These are phyloP conservation scores for Coemansia sp. DNA, from an alignment of 192 early-diverging fungal genomes.

Conservation along the genomic window DNA sequence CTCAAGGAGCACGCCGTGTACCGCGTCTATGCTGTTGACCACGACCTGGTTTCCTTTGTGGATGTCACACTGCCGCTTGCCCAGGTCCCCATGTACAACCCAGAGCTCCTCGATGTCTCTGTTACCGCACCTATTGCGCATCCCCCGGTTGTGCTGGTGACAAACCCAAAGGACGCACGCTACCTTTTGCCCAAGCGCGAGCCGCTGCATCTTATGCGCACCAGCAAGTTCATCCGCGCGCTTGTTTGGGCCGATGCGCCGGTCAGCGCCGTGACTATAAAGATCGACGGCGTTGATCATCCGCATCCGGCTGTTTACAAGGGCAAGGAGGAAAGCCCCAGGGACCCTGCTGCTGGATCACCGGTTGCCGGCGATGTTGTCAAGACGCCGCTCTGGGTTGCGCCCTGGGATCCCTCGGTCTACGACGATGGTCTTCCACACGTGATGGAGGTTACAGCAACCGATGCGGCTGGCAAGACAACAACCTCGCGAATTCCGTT, in stretches of 20 bases:
- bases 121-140: slow-evolving; percentile 45
- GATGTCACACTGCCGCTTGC: slow-evolving; percentile 69
- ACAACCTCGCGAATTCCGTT: slow-evolving; percentile 60
- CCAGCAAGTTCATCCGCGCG: slow-evolving; percentile 72
- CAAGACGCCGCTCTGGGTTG: slow-evolving; percentile 67
- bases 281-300: slow-evolving; percentile 57
- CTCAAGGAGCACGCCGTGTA: slow-evolving; percentile 89
- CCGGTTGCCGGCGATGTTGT: slow-evolving; percentile 30
- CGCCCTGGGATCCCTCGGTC: slow-evolving; percentile 66
- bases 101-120: slow-evolving; percentile 21
- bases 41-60: slow-evolving; percentile 81
- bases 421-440: slow-evolving; percentile 73
- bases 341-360: not conserved
- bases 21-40: slow-evolving; percentile 80
- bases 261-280: slow-evolving; percentile 40
- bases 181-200: slow-evolving; percentile 71
- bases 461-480: slow-evolving; percentile 56
- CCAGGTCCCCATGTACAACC: slow-evolving; percentile 58
- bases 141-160: slow-evolving; percentile 77
- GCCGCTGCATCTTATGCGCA: slow-evolving; percentile 62
- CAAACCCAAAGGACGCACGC: slow-evolving; percentile 85
- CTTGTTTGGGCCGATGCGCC: slow-evolving; percentile 67
- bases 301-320: slow-evolving; percentile 50
- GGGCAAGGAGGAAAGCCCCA: slow-evolving; percentile 43
- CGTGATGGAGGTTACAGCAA: slow-evolving; percentile 60